phyloP scores from a whole-genome alignment of 2,329 filamentous ascomycete species.

The Huntiella abstrusa region DNA sequence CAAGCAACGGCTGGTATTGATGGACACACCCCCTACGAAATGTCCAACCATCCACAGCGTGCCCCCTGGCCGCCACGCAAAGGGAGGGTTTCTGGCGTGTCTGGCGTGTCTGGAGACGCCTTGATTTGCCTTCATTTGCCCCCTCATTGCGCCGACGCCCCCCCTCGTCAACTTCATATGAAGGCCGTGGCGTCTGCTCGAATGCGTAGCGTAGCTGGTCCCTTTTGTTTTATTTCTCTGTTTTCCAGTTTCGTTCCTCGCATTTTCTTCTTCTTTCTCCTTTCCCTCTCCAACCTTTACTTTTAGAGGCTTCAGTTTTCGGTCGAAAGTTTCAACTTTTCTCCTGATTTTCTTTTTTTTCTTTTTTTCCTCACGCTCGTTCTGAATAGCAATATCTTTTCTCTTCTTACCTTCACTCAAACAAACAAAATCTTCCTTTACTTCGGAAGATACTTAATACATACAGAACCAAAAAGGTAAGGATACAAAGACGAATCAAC shows the following conservation, averaged over 20 bases:
- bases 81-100: slow-evolving; percentile 5
- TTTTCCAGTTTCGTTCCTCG: slow-evolving; percentile 6
- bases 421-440: slow-evolving; percentile 4
- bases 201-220: too few relatives aligned
- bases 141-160: slow-evolving; percentile 9
- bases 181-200: slow-evolving; percentile 11
- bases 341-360: slow-evolving; percentile 15
- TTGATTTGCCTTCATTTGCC: slow-evolving; percentile 13
- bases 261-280: slow-evolving; percentile 14
- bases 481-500: background rate
- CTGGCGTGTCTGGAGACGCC: slow-evolving; percentile 4
- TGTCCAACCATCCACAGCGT: background rate
- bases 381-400: slow-evolving; percentile 14
- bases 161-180: slow-evolving; percentile 5
- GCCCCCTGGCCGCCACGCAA: background rate
- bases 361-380: slow-evolving; percentile 15
- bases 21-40: too few relatives aligned
- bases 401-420: slow-evolving; percentile 2
- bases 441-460: slow-evolving; percentile 11
- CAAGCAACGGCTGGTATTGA: background rate
- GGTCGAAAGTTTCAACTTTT: slow-evolving; percentile 13
- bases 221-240: slow-evolving; percentile 13
- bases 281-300: slow-evolving; percentile 15
- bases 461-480: slow-evolving; percentile 8
- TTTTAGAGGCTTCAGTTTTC: slow-evolving; percentile 8